phyloP scores from a whole-genome alignment of 768 basidiomycete species.

The Flagelloscypha sp. region DNA sequence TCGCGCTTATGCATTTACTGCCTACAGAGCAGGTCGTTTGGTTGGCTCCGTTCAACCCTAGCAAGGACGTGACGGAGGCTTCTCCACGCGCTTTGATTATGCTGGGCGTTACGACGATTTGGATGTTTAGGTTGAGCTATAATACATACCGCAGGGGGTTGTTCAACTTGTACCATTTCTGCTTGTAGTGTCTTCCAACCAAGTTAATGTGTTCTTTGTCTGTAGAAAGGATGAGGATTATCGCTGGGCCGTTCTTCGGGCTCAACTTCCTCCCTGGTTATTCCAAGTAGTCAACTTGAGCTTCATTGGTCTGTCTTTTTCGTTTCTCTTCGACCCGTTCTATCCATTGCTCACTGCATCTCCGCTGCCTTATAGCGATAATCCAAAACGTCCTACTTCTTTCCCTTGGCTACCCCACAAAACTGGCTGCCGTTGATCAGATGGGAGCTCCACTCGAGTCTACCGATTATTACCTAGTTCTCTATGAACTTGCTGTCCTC shows the following conservation, averaged over 20 bases:
- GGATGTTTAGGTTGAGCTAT: conserved; percentile 71
- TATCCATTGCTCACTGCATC: background rate
- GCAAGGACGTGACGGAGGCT: conserved; percentile 34
- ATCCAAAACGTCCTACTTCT: conserved; percentile 80
- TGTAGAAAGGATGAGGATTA: conserved; percentile 81
- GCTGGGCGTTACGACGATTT: conserved; percentile 56
- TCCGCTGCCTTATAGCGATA: conserved; percentile 40
- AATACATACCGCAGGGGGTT: conserved; percentile 82
- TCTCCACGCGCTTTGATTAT: conserved; percentile 73
- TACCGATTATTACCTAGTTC: conserved; percentile 58
- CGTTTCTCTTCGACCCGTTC: background rate
- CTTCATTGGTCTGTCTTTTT: conserved; percentile 52
- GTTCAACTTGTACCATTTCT: conserved; percentile 50
- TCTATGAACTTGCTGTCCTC: conserved; percentile 49
- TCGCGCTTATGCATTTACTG: conserved; percentile 64
- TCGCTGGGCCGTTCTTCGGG: conserved; percentile 76
- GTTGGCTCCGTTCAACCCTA: conserved; percentile 51
- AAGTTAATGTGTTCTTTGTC: conserved; percentile 2
- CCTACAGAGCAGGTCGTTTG: conserved; percentile 30
- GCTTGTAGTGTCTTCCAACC: background rate
- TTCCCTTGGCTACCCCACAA: conserved; percentile 54
- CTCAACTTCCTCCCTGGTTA: conserved; percentile 40
- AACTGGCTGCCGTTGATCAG: conserved; percentile 44
- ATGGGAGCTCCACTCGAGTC: conserved; percentile 41
- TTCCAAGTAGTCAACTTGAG: conserved; percentile 55